A percentile compares a stretch with the other conserved stretches of the same genome.
These are phyloP conservation scores for Camellia lanceoleosa DNA, from an alignment of 148 eudicot genomes.

Conservation along the genomic window DNA sequence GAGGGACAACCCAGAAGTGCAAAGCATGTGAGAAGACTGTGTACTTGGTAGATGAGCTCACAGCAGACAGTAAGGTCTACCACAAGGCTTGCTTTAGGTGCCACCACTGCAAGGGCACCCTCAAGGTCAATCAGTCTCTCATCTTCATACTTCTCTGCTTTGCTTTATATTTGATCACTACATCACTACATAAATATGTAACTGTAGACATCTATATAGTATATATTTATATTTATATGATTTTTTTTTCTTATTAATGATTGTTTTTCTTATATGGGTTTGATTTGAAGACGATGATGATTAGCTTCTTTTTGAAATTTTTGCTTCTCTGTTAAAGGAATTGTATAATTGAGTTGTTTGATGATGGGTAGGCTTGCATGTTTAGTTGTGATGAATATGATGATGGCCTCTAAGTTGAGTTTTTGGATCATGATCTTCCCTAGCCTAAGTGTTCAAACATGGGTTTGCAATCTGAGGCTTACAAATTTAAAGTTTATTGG, in stretches of 20 bases:
- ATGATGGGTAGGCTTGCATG: background rate
- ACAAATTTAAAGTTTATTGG: background rate
- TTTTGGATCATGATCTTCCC: slow-evolving; percentile 2
- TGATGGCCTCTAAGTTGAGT: slow-evolving; percentile 8
- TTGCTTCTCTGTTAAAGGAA: too few relatives aligned
- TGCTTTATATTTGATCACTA: background rate
- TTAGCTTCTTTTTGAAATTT: too few relatives aligned
- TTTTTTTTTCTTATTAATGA: background rate
- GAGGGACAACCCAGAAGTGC: slow-evolving; percentile 91
- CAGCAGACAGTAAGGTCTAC: slow-evolving; percentile 76
- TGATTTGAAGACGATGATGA: background rate
- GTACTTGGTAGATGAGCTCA: slow-evolving; percentile 80
- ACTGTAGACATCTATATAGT: background rate
- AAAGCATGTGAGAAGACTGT: slow-evolving; percentile 92
- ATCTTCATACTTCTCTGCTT: background rate
- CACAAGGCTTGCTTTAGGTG: slow-evolving; percentile 91
- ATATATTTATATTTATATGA: background rate
- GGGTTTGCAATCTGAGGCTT: background rate
- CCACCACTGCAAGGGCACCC: slow-evolving; percentile 91
- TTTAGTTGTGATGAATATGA: background rate
- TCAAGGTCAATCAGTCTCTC: slow-evolving; percentile 48
- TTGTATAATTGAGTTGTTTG: slow-evolving; percentile 6
- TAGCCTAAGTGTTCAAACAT: background rate
- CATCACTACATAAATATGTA: background rate
- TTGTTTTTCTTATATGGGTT: slow-evolving; percentile 1